Evolutionary conservation across 176 grass and related monocot genomes (phyloP).

Genomic region (Thinopyrum elongatum): DNA sequence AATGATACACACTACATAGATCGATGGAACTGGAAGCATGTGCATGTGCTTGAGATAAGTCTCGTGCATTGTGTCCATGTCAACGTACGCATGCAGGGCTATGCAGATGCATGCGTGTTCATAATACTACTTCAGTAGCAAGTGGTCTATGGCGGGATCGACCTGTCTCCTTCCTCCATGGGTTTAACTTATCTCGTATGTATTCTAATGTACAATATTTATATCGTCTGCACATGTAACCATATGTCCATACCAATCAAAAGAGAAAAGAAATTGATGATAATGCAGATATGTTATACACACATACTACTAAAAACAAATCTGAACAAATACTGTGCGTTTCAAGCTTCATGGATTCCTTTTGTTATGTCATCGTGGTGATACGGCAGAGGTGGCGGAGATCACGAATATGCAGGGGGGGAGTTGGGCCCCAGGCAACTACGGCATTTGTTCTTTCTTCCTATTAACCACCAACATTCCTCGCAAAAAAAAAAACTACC

Average conservation of each 20-base stretch:
- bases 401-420: neutral
- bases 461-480: no score
- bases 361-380: neutral
- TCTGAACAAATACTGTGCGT: neutral
- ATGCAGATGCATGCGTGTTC: constrained; percentile 22
- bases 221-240: neutral
- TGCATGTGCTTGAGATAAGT: neutral
- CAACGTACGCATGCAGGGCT: neutral
- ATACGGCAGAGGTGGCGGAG: neutral
- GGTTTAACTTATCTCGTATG: neutral
- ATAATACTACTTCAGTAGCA: neutral
- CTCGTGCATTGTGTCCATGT: constrained; percentile 3
- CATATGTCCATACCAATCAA: neutral
- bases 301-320: neutral
- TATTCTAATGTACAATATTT: neutral
- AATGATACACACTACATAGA: neutral
- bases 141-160: neutral
- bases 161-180: neutral
- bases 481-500: no score
- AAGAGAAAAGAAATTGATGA: neutral
- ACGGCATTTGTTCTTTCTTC: no score
- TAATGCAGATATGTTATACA: neutral
- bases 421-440: no score
- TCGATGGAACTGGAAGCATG: constrained; percentile 1
- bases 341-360: no score